Base-by-base conservation (phyloP, 1,139 yeast genomes). In the Hyphopichia burtonii region DNA sequence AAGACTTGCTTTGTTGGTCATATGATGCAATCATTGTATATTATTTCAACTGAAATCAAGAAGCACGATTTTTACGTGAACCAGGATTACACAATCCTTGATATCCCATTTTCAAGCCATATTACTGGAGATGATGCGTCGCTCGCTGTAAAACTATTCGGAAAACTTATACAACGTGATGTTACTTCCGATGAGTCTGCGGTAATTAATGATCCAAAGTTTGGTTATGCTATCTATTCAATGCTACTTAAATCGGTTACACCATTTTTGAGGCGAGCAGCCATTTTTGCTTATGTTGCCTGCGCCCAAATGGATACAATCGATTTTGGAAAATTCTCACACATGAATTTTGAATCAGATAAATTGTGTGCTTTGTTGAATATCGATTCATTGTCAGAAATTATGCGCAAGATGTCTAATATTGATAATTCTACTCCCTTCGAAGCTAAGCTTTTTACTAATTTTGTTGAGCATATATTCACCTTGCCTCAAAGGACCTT, bases 181-280 rank as follows among this genome's bases (percentile, higher is more conserved):
- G 31, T 38, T 7, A 37, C 35, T 17, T 36, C 28, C 7, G 49
- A 49, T 31, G 55, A 50, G 9, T 50, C 46, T 18, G 37, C 42
- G 38, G 37, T 51, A 2, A 36, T 41, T 3, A 50, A 54, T 33
- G 55, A 53, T 39, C 43, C 53, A 3, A 55, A 45, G 22, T 60
- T 68, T 49, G 74, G 74, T 0, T 45, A 58, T 33, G 66, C 77
- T 0, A 51, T 83, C 2, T 81, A 74, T 52, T 68, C 85, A 0
- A 71, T 86, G 78, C 43, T 84, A 35, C 58, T 76, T 14, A 81
- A 81, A 53, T 63, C 82, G 1, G 61, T 75, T 6, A 77, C 86
- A 0, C 89, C 91, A 14, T 86, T 85, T 50, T 66, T 88, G 47
- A 74, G 96, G 50, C 77, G 82, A 50, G 71, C 81, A 6, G 78